Conservation (phyloP, 805 yeast species). For the Cyberlindnera saturnus region DNA sequence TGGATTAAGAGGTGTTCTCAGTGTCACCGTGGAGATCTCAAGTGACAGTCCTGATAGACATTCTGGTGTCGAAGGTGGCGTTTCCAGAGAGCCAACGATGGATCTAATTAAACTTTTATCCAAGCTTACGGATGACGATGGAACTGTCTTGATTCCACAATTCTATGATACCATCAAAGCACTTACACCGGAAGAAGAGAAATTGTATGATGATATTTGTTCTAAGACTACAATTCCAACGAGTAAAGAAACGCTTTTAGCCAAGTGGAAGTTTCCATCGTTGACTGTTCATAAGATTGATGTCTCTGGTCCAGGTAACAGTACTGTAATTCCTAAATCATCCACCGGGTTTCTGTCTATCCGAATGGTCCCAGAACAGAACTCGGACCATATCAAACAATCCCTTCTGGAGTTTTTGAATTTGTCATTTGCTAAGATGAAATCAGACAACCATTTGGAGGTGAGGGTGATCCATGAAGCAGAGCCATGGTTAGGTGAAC, state of each 20-base stretch:
- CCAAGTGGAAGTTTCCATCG: constrained; percentile 88
- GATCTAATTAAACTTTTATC: constrained; percentile 74
- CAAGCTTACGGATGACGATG: constrained; percentile 50
- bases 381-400: constrained; percentile 49
- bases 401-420: constrained; percentile 42
- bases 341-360: constrained; percentile 76
- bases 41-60: constrained; percentile 85
- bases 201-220: constrained; percentile 53
- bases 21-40: constrained; percentile 63
- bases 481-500: constrained; percentile 95
- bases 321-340: constrained; percentile 81
- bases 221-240: constrained; percentile 28
- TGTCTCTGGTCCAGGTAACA: constrained; percentile 86
- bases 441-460: constrained; percentile 55
- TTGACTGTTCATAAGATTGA: constrained; percentile 77
- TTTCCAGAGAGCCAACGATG: constrained; percentile 79
- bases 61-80: constrained; percentile 96
- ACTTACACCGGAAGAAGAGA: constrained; percentile 50
- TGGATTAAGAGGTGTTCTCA: constrained; percentile 88
- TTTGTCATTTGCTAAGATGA: constrained; percentile 40
- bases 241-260: constrained; percentile 49
- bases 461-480: constrained; percentile 74
- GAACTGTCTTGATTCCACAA: constrained; percentile 55
- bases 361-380: constrained; percentile 87
- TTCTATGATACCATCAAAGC: constrained; percentile 66